Evolutionary conservation across 768 basidiomycete genomes (phyloP).

Genomic region (Kwoniella europaea): DNA sequence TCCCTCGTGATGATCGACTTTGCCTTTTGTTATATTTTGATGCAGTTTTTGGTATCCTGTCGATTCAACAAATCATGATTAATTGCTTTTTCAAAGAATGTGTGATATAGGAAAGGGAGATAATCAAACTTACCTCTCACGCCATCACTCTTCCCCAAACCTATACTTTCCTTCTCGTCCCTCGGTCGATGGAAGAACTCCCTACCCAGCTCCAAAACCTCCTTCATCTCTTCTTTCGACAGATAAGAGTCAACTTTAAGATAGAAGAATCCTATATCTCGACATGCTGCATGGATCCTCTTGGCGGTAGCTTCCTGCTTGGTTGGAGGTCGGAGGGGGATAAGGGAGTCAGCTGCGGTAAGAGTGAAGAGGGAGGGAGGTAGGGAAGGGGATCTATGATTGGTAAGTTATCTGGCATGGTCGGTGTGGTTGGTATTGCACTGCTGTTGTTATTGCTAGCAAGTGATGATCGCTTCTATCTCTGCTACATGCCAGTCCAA

Average conservation of each 20-base stretch:
- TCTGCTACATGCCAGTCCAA: too few species aligned
- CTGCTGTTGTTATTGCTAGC: too few species aligned
- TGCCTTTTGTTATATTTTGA: slow-evolving; percentile 85
- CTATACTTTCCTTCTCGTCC: slow-evolving; percentile 77
- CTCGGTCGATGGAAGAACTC: slow-evolving; percentile 76
- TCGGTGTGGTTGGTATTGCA: too few species aligned
- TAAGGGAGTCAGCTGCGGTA: slow-evolving; percentile 46
- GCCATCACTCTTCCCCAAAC: slow-evolving; percentile 70
- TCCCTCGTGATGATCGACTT: slow-evolving; percentile 72
- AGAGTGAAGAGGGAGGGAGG: slow-evolving; percentile 4
- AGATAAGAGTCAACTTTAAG: slow-evolving; percentile 59
- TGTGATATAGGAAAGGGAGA: not conserved
- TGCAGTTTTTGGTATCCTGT: slow-evolving; percentile 78
- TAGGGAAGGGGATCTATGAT: slow-evolving; percentile 76
- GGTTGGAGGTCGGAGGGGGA: slow-evolving; percentile 59
- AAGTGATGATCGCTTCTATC: too few species aligned
- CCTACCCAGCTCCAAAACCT: slow-evolving; percentile 69
- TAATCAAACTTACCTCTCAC: slow-evolving; percentile 68
- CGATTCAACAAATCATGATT: too few species aligned
- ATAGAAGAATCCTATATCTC: slow-evolving; percentile 88
- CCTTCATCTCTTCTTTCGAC: slow-evolving; percentile 67
- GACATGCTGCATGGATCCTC: slow-evolving; percentile 73
- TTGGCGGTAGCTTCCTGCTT: slow-evolving; percentile 56
- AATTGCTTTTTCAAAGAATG: too few species aligned
- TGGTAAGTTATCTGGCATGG: slow-evolving; percentile 60